Evolutionary conservation across 1,139 yeast species (phyloP).

Genomic region (Blastobotrys illinoisensis): DNA sequence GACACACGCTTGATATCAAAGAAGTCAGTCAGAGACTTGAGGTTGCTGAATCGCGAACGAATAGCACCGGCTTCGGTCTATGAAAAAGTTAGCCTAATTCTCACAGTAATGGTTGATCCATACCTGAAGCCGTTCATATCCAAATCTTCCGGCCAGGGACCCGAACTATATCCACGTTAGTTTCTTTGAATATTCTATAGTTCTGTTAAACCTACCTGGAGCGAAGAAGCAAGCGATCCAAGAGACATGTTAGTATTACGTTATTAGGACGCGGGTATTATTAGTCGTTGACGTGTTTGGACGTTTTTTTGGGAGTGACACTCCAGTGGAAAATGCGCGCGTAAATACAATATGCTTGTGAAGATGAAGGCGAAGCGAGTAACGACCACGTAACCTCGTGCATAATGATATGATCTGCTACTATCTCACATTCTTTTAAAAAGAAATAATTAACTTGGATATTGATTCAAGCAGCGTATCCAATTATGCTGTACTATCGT

Average conservation of each 20-base stretch:
- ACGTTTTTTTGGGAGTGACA: background rate
- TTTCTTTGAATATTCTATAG: too few species aligned
- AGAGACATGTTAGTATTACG: background rate
- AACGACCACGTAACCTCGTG: background rate
- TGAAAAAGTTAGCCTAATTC: background rate
- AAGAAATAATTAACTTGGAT: too few species aligned
- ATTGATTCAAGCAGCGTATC: too few species aligned
- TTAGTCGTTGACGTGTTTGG: background rate
- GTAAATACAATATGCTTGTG: background rate
- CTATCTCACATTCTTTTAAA: background rate
- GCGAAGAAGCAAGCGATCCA: background rate
- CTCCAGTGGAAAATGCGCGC: background rate
- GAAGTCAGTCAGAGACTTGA: conserved; percentile 89
- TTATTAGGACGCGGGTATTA: background rate
- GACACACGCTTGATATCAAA: conserved; percentile 85
- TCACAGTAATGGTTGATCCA: conserved; percentile 3
- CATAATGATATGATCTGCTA: background rate
- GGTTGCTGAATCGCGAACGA: conserved; percentile 61
- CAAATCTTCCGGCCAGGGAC: conserved; percentile 12
- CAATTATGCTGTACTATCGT: too few species aligned
- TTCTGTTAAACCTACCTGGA: background rate
- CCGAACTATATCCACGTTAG: background rate
- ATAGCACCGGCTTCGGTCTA: conserved; percentile 41
- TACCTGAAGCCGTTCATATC: conserved; percentile 19
- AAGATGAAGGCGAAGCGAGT: background rate